Conservation (phyloP, 2,329 filamentous ascomycete species). For the Pseudocercospora eumusae region DNA sequence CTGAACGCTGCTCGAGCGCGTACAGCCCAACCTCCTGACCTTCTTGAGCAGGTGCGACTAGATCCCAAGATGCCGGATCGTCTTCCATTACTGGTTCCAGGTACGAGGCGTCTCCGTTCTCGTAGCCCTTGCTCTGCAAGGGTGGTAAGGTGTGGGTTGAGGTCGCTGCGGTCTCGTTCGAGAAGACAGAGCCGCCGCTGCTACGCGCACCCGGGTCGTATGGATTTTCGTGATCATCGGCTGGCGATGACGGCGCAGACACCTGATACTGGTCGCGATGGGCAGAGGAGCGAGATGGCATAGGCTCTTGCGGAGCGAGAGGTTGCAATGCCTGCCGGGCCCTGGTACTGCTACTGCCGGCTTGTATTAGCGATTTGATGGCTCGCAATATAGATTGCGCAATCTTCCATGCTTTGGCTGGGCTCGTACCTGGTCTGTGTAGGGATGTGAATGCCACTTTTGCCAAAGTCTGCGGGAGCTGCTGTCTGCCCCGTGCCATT, state of each 20-base stretch:
- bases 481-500: slow-evolving; percentile 24
- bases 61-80: slow-evolving; percentile 57
- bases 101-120: slow-evolving; percentile 44
- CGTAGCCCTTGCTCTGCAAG: slow-evolving; percentile 48
- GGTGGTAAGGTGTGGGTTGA: slow-evolving; percentile 42
- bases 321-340: slow-evolving; percentile 11
- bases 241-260: slow-evolving; percentile 22
- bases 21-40: slow-evolving; percentile 43
- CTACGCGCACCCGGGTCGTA: slow-evolving; percentile 37
- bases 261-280: slow-evolving; percentile 10
- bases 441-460: slow-evolving; percentile 30
- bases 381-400: slow-evolving; percentile 6
- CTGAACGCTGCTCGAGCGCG: slow-evolving; percentile 64
- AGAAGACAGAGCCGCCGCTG: slow-evolving; percentile 40
- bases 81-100: slow-evolving; percentile 54
- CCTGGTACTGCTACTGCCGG: slow-evolving; percentile 13
- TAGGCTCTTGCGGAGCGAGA: slow-evolving; percentile 12
- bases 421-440: slow-evolving; percentile 30
- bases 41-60: slow-evolving; percentile 47
- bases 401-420: not conserved
- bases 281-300: slow-evolving; percentile 16
- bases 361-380: slow-evolving; percentile 6
- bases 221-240: slow-evolving; percentile 16
- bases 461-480: slow-evolving; percentile 21
- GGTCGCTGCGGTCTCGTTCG: slow-evolving; percentile 42